Percentiles rank a stretch among this genome's conserved stretches.
These are phyloP conservation scores for Infundibulicybe gibba DNA, from an alignment of 768 basidiomycete genomes.

Conservation along the genomic window DNA sequence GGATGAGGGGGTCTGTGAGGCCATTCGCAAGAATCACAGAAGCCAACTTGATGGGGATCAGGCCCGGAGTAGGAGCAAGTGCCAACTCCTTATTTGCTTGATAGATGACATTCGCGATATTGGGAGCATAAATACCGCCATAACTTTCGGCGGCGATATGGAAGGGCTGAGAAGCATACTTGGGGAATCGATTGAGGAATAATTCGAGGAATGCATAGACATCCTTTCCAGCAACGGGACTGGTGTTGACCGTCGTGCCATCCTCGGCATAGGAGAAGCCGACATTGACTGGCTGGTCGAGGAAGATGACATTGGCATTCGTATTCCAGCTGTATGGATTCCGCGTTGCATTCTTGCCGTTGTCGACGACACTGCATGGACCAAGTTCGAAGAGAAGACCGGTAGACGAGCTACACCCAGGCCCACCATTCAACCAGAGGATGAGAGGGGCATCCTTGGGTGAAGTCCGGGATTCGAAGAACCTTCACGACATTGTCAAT, in stretches of 20 bases:
- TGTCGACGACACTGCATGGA: conserved; percentile 71
- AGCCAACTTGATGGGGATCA: conserved; percentile 74
- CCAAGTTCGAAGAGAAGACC: conserved; percentile 93
- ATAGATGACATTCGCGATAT: conserved; percentile 82
- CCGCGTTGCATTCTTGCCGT: conserved; percentile 63
- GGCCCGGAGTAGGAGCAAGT: conserved; percentile 35
- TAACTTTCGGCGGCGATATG: conserved; percentile 83
- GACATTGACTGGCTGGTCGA: conserved; percentile 85
- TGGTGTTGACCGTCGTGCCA: conserved; percentile 70
- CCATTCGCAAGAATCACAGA: conserved; percentile 89
- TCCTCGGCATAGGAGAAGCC: conserved; percentile 86
- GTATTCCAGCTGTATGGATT: conserved; percentile 89
- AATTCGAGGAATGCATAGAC: conserved; percentile 84
- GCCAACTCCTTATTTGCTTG: conserved; percentile 65
- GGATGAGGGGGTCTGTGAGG: conserved; percentile 76
- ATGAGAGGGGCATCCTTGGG: conserved; percentile 80
- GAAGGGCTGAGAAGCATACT: conserved; percentile 70
- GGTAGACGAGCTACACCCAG: conserved; percentile 69
- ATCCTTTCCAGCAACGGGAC: conserved; percentile 85
- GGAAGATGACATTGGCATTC: conserved; percentile 73
- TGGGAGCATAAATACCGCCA: conserved; percentile 76
- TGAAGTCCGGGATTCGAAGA: conserved; percentile 79
- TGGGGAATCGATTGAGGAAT: conserved; percentile 71
- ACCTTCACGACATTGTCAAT: conserved; percentile 45
- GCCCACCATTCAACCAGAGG: conserved; percentile 88